Evolutionary conservation across 257 asterid genomes (phyloP), one percentile per base, ranked within the genome.

Genomic region (Primulina huaijiensis): DNA sequence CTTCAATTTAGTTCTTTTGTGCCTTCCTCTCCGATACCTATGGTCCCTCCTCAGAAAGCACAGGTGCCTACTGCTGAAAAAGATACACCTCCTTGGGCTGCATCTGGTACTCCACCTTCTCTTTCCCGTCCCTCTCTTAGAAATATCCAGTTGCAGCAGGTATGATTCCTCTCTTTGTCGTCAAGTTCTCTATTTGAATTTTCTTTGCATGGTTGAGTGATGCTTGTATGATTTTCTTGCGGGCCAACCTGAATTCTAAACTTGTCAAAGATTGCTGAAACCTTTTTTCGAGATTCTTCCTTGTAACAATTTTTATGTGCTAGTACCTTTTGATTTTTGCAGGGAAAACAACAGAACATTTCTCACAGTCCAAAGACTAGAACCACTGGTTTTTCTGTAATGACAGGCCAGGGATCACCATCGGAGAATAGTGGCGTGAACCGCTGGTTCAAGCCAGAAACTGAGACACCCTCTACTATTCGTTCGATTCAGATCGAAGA

Each of bases 101-200:
- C 93, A 37, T 89, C 99, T 14, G 85, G 88, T 55, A 89, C 97
- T 30, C 95, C 97, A 27, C 96, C 97, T 58, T 82, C 95, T 62
- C 77, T 78, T 76, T 83, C 90, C 53, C 95, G 94, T 70, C 96
- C 96, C 1, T 94, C 97, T 61, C 95, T 94, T 30, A 88, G 96
- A 87, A 96, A 91, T 73, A 94, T 94, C 80, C 99, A 91, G 69
- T 64, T 78, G 83, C 97, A 89, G 77, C 98, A 94, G 99, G 99
- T 94, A 64, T 67, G 78, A 8, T 37, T 56, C 20, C 56, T 23
- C 72, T 29, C 64, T 62, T 27, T 67, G 30, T 67, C 35, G 11
- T 17, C 21, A 14, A 33, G 21, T 17, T n/a, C 2, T 16, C 20
- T 19, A 6, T 25, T 17, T 55, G 16, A 20, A 6, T 9, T 20